Conservation (phyloP, 2,329 filamentous ascomycete species). For the Sporothrix brunneoviolacea region DNA sequence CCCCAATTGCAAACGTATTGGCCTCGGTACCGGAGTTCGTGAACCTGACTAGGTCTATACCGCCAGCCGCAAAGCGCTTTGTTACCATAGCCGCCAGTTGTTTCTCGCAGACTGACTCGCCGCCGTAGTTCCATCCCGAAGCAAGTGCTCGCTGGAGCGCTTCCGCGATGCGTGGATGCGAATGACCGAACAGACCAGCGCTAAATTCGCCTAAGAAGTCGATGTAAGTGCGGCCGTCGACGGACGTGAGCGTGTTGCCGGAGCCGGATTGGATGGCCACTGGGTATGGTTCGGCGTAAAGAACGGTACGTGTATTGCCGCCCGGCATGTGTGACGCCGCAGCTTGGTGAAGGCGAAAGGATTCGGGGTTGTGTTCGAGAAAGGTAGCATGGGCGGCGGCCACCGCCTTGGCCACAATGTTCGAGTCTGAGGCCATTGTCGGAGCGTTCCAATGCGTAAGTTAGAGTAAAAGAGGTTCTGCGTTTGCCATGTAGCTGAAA, state of each 20-base stretch:
- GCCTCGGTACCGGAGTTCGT: slow-evolving; percentile 61
- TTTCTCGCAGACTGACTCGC: slow-evolving; percentile 42
- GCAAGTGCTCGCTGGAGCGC: slow-evolving; percentile 12
- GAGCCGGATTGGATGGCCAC: slow-evolving; percentile 25
- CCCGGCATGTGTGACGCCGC: slow-evolving; percentile 17
- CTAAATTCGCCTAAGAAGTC: slow-evolving; percentile 41
- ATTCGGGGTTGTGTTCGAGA: slow-evolving; percentile 9
- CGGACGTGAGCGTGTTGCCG: slow-evolving; percentile 22
- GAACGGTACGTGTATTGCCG: slow-evolving; percentile 40
- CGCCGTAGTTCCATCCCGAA: slow-evolving; percentile 48
- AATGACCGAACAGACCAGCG: slow-evolving; percentile 53
- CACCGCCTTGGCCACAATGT: slow-evolving; percentile 6
- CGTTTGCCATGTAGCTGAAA: too few relatives aligned
- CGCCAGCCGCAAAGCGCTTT: slow-evolving; percentile 36
- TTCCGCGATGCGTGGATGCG: not conserved
- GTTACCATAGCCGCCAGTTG: slow-evolving; percentile 45
- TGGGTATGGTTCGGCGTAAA: slow-evolving; percentile 33
- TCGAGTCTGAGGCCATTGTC: slow-evolving; percentile 3
- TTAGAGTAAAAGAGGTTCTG: too few relatives aligned
- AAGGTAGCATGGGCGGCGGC: slow-evolving; percentile 12
- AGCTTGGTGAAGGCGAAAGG: slow-evolving; percentile 9
- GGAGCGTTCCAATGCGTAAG: too few relatives aligned
- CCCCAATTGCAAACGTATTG: slow-evolving; percentile 49
- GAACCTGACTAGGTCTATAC: slow-evolving; percentile 50
- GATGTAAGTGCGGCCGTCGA: slow-evolving; percentile 29